A percentile compares a stretch with the other conserved stretches of the same genome.
Conservation (phyloP, 176 grass and related monocot species). For the Phoenix roebelenii region DNA sequence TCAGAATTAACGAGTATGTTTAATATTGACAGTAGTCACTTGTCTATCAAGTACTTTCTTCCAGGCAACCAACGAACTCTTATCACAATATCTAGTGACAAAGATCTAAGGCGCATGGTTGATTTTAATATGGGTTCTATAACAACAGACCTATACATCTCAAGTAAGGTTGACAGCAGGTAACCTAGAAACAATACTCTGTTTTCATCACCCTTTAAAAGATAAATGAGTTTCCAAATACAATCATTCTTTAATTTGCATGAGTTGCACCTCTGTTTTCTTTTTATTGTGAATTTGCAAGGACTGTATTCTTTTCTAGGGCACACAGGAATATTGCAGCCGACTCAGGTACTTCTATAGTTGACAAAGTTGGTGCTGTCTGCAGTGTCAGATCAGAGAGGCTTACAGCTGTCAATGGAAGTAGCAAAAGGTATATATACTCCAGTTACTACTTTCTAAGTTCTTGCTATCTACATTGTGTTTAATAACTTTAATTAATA, state of each 20-base stretch:
- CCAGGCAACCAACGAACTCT: constrained; percentile 70
- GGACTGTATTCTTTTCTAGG: constrained; percentile 1
- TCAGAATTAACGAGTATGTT: constrained; percentile 75
- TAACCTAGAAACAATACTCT: background rate
- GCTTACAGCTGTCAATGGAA: constrained; percentile 29
- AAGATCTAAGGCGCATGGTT: constrained; percentile 89
- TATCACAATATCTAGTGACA: constrained; percentile 82
- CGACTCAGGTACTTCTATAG: constrained; percentile 47
- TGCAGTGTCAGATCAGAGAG: constrained; percentile 40
- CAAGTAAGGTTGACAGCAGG: constrained; percentile 74
- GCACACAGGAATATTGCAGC: constrained; percentile 34
- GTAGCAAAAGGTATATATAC: constrained; percentile 8
- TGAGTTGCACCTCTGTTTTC: too few species aligned
- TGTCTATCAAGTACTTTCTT: constrained; percentile 89
- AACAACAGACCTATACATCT: constrained; percentile 67
- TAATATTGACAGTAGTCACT: constrained; percentile 44
- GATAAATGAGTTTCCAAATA: background rate
- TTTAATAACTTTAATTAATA: background rate
- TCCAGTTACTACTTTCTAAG: background rate
- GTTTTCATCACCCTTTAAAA: background rate
- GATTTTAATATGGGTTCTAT: constrained; percentile 64
- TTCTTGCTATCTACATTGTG: too few species aligned
- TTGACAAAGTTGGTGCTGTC: constrained; percentile 36
- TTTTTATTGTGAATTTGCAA: too few species aligned
- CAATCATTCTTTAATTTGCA: too few species aligned